phyloP scores from a whole-genome alignment of 1,284 basidiomycete genomes.

The Ustilago hordei region DNA sequence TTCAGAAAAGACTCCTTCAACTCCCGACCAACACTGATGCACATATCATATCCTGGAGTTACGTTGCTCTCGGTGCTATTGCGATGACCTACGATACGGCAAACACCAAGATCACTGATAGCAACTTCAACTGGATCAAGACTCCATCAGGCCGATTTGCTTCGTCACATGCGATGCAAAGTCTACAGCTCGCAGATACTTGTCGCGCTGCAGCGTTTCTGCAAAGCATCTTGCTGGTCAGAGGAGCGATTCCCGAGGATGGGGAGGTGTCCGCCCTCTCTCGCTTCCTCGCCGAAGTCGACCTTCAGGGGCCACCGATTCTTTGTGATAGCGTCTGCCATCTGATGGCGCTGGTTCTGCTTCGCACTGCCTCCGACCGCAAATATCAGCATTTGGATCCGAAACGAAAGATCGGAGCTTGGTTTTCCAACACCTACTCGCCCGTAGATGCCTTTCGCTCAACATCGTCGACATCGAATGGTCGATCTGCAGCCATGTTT shows the following conservation, averaged over 20 bases:
- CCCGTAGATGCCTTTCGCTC: constrained; percentile 15
- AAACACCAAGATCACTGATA: not conserved
- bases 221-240: constrained; percentile 18
- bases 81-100: not conserved
- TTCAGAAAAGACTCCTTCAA: constrained; percentile 2
- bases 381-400: constrained; percentile 24
- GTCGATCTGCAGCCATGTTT: not conserved
- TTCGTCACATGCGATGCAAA: constrained; percentile 10
- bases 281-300: constrained; percentile 38
- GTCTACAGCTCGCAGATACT: constrained; percentile 24
- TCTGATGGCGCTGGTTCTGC: constrained; percentile 26
- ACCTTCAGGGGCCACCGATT: constrained; percentile 39
- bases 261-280: constrained; percentile 17
- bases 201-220: constrained; percentile 36
- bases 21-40: constrained; percentile 19
- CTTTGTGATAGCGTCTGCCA: constrained; percentile 44
- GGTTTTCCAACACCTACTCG: constrained; percentile 32
- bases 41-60: constrained; percentile 23
- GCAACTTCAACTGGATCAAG: not conserved
- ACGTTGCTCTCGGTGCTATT: constrained; percentile 16
- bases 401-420: constrained; percentile 32
- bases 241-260: constrained; percentile 6
- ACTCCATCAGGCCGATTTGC: not conserved
- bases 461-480: not conserved
- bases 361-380: constrained; percentile 21